These are phyloP conservation scores for Pyrenopolyporus hunteri DNA, from an alignment of 495 filamentous ascomycete species.

Conservation along the genomic window DNA sequence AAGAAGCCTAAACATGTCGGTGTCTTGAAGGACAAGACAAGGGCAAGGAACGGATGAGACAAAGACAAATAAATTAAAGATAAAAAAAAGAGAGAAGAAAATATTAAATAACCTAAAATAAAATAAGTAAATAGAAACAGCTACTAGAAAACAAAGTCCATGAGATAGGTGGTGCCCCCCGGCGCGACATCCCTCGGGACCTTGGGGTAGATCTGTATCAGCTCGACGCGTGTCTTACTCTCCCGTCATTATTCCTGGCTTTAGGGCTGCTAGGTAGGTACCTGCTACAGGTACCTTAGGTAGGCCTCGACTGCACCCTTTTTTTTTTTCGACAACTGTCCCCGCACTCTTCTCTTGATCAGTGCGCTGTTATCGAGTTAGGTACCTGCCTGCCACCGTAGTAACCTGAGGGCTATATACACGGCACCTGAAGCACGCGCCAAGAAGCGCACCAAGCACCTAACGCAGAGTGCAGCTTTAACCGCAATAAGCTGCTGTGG, in stretches of 20 bases:
- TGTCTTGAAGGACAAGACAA: constrained; percentile 20
- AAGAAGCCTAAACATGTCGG: constrained; percentile 25
- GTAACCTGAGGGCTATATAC: neutral
- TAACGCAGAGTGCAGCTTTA: neutral
- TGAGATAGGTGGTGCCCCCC: no score
- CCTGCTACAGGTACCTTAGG: constrained; percentile 10
- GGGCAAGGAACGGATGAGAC: neutral
- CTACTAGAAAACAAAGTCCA: constrained; percentile 11
- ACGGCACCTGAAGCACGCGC: no score
- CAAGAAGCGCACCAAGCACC: no score
- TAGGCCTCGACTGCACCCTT: constrained; percentile 25
- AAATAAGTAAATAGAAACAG: no score
- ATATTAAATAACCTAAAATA: no score
- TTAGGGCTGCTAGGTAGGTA: no score
- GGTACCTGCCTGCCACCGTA: constrained; percentile 6
- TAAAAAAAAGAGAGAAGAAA: no score
- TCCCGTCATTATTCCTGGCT: constrained; percentile 31
- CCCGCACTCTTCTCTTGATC: constrained; percentile 16
- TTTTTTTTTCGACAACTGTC: constrained; percentile 16
- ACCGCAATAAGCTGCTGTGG: constrained; percentile 6
- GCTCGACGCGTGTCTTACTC: constrained; percentile 34
- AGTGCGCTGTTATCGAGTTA: constrained; percentile 2
- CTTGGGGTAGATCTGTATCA: constrained; percentile 36
- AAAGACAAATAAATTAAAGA: no score
- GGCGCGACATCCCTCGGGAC: constrained; percentile 28